These are phyloP conservation scores for Mesotaenium endlicherianum DNA, from an alignment of 139 green algal species.

Conservation along the genomic window DNA sequence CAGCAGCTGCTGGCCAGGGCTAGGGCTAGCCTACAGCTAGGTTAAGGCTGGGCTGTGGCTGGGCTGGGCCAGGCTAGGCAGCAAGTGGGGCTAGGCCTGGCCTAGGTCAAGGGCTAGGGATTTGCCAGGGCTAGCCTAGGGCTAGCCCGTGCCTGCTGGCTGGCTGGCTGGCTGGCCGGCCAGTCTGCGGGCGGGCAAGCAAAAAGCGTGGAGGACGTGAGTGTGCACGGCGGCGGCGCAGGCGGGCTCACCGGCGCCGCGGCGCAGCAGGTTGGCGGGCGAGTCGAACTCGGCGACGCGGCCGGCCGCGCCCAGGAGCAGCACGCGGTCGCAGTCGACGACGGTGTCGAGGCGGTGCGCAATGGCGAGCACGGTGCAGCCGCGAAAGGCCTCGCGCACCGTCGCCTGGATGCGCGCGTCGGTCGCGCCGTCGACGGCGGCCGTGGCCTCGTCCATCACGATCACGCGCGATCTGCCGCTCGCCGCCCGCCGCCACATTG, in stretches of 20 bases:
- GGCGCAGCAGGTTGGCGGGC: constrained; percentile 21
- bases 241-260: neutral
- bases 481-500: neutral
- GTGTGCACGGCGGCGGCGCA: too few relatives aligned
- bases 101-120: too few relatives aligned
- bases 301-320: constrained; percentile 26
- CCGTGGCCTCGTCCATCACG: constrained; percentile 90
- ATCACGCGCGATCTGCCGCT: constrained; percentile 60
- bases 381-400: constrained; percentile 63
- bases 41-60: too few relatives aligned
- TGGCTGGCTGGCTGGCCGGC: too few relatives aligned
- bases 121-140: too few relatives aligned
- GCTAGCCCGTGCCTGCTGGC: too few relatives aligned
- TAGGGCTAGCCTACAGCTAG: too few relatives aligned
- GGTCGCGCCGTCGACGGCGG: constrained; percentile 78
- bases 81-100: too few relatives aligned
- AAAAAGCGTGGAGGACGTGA: too few relatives aligned
- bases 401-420: constrained; percentile 76
- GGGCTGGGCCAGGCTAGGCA: too few relatives aligned
- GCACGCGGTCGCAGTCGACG: constrained; percentile 36
- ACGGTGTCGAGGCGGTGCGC: constrained; percentile 60
- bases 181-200: too few relatives aligned
- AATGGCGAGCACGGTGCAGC: constrained; percentile 67
- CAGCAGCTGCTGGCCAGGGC: too few relatives aligned
- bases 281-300: constrained; percentile 42